These are phyloP conservation scores for Colletotrichum sidae DNA, from an alignment of 2,329 filamentous ascomycete genomes.

Conservation along the genomic window DNA sequence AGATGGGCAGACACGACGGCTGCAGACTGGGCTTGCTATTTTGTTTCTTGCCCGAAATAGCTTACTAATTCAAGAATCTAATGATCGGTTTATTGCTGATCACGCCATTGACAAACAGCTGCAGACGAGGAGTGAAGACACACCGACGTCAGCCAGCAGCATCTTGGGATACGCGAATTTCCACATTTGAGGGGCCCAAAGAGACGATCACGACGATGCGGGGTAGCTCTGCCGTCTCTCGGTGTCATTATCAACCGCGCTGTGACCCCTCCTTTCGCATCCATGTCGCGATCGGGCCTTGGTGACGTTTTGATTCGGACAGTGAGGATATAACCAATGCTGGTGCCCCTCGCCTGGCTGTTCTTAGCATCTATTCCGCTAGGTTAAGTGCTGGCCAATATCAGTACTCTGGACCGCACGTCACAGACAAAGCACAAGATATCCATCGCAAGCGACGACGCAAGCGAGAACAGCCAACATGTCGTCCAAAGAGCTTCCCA, in stretches of 20 bases:
- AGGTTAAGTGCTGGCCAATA: neutral
- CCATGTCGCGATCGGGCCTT: conserved; percentile 24
- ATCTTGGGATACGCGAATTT: neutral
- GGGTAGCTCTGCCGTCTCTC: conserved; percentile 20
- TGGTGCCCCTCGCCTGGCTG: neutral
- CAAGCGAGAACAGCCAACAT: conserved; percentile 7
- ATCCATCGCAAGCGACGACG: neutral
- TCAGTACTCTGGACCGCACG: neutral
- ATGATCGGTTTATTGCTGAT: neutral
- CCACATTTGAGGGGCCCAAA: conserved; percentile 6
- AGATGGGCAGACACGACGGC: no score
- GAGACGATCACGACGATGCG: conserved; percentile 21
- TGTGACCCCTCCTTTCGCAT: conserved; percentile 21
- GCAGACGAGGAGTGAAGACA: neutral
- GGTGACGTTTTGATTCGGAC: conserved; percentile 21
- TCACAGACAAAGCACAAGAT: neutral
- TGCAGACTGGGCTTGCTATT: no score
- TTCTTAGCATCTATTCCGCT: neutral
- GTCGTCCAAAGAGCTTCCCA: conserved; percentile 28
- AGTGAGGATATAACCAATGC: neutral
- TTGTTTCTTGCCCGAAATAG: no score
- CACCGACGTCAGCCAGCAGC: conserved; percentile 8
- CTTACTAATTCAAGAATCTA: neutral
- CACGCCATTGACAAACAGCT: neutral
- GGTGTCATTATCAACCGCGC: conserved; percentile 17